Base-by-base conservation (phyloP, 306 rosid genomes). In the Acacia acuminata region DNA sequence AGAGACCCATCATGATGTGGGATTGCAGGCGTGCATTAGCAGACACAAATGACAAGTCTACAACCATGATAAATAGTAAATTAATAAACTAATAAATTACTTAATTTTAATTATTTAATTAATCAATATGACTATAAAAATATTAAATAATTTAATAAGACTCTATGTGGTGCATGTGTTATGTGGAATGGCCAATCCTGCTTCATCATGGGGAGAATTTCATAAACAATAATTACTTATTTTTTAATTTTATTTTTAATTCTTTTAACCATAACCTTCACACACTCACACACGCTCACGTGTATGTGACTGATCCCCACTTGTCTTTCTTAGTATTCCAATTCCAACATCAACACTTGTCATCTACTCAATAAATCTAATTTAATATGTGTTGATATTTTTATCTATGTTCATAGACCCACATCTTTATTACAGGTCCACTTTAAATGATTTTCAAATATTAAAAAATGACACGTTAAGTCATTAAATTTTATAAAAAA, bases 11-110 rank as follows among this genome's bases (percentile, higher is more conserved):
- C 55, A 79, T 68, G 82, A 75, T 36, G 60, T 78, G 81, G 63
- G 80, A 79, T 42, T 77, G 34, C 90, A 90, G 85, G 94, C 94
- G 90, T 88, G 94, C 94, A 53, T 79, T 79, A 71, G 79, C 68
- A 74, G 82, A 79, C 87, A 77, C 78, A 67, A 53, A 50, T 51
- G 42, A 38, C 42, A 38, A 38, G 8, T 38, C 68, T 36, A 63
- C 20, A 71, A 24, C 22, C 22, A 24, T 44, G 14, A 22, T 38
- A 38, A 38, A 38, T 38, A 38, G 13, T 76, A 81, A 25, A 61
- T 25, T 15, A 32, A 53, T 40, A 9, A 58, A 58, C 14, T 58
- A 58, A 22, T n/a, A 2, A 22, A 8, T 1, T 51, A 16, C 19
- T 51, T 51, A 8, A 2, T 17, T 17, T 51, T 51, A 16, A 16